phyloP scores from a whole-genome alignment of 495 filamentous ascomycete species.

The Hypoxylon fuscum region DNA sequence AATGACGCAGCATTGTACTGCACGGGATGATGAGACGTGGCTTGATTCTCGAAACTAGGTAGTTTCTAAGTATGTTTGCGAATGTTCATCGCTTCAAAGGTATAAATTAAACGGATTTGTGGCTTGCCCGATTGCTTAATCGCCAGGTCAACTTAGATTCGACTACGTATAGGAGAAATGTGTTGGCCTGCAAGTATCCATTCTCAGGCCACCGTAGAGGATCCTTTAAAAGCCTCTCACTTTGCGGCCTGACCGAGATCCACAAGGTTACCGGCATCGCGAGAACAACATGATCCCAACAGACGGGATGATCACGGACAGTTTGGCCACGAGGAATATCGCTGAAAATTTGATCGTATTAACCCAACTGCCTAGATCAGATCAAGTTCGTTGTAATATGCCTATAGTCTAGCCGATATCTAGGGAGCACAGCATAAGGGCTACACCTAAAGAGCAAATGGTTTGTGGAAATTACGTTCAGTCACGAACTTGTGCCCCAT shows the following conservation, averaged over 20 bases:
- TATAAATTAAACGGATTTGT: too few relatives aligned
- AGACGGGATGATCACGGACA: conserved; percentile 17
- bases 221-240: conserved; percentile 7
- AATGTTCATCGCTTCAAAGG: too few relatives aligned
- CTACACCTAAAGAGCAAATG: conserved; percentile 14
- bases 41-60: conserved; percentile 34
- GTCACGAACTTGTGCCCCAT: conserved; percentile 28
- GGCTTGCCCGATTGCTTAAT: conserved; percentile 26
- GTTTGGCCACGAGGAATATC: conserved; percentile 10
- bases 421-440: conserved; percentile 17
- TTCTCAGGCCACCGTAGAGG: conserved; percentile 9
- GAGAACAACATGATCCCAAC: conserved; percentile 18
- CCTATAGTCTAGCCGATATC: conserved; percentile 26
- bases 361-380: conserved; percentile 6
- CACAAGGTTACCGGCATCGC: conserved; percentile 17
- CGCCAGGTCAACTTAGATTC: conserved; percentile 22
- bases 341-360: conserved; percentile 22
- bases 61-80: conserved; percentile 1
- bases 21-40: conserved; percentile 40
- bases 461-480: conserved; percentile 6
- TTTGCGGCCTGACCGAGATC: conserved; percentile 23
- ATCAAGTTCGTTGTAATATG: conserved; percentile 3
- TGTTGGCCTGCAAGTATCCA: conserved; percentile 20
- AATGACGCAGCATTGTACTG: conserved; percentile 35
- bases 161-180: conserved; percentile 24